Evolutionary conservation across 768 basidiomycete genomes (phyloP), one percentile per base, ranked within the genome.

Genomic region (Tulasnella calospora): DNA sequence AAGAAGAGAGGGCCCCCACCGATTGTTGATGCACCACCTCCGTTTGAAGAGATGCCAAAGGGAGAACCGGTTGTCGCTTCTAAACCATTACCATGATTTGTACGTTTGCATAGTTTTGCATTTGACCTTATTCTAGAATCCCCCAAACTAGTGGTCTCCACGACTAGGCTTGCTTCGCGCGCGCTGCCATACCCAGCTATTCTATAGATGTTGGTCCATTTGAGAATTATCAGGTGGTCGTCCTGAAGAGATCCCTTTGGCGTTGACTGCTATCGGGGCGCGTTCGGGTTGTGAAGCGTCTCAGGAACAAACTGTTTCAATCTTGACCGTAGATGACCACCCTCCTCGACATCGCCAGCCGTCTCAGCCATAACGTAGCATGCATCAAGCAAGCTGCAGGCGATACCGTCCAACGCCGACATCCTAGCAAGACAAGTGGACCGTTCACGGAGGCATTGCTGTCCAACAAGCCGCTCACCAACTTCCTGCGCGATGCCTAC

Each of bases 11-110:
- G 79, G 9, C 23, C 36, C 21, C 27, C 67, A 15, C 57, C 79
- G 12, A 36, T 30, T 5, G 69, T 72, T 13, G 61, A 41, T 41
- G 79, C 79, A 0, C 79, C 79, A 12, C 79, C 79, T 67, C 79
- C 79, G 33, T 33, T 79, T 17, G 79, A 79, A 47, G 79, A 80
- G 33, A 79, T 74, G 61, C 79, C 79, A 4, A 67, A 61, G 40
- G 40, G 40, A 71, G 70, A 70, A 12, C 76, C 76, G n/a, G 76
- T 70, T 19, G 76, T 77, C 17, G 76, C 76, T 40, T 30, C 74
- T 5, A 76, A 76, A 40, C 74, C 74, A 57, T 57, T 57, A 21
- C 55, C 55, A 57, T 57, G 55, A 57, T 57, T 57, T 57, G 55
- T 57, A 57, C 55, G 55, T 51, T 57, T 57, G 55, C 55, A n/a